Base-by-base conservation (phyloP, 2,329 filamentous ascomycete genomes). In the Penicillium sp. region DNA sequence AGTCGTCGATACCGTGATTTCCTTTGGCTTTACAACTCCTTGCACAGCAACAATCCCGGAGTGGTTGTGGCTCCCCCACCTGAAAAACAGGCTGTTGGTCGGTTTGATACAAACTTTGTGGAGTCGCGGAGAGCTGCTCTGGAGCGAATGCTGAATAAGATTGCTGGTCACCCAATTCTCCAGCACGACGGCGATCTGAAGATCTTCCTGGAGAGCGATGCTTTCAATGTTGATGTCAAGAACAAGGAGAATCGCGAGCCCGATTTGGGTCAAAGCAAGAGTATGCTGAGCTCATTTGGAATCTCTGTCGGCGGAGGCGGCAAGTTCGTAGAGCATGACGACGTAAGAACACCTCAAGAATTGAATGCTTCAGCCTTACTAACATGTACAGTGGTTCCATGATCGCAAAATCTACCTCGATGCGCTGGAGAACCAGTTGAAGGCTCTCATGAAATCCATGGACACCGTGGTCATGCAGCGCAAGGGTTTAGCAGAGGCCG, bases 141-240 rank as follows among this genome's bases (percentile, higher is more conserved):
- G 53, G 94, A 99, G 75, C 90, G 94, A 70, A 99, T 99, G 94
- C 79, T 96, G 49, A 97, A 96, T 82, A 97, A 96, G 79, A 94
- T 86, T 54, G 90, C 93, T 2, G 84, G 85, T 10, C 94, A 99
- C 70, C 87, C 90, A 7, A 89, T 91, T 31, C 79, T 99, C 60
- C 94, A 97, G 69, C 90, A 96, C 65, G 94, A 99, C 67, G 86
- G 84, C 6, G 94, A 99, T 67, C 75, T 99, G 57, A 99, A 99
- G 77, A 85, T 97, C 5, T 99, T 99, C 73, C 78, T 99, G 13
- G 94, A 99, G 74, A 97, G 92, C 68, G 94, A 99, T 65, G 81
- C 91, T 0, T 96, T 99, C 77, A 96, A 91, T 66, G 84, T 96
- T 34, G 94, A 99, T 66, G 86, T 99, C 67, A 99, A 97, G 79